A percentile compares a stretch with the other conserved stretches of the same genome.
Evolutionary conservation across 306 rosid species (phyloP).

Genomic region (Nissolia schottii): DNA sequence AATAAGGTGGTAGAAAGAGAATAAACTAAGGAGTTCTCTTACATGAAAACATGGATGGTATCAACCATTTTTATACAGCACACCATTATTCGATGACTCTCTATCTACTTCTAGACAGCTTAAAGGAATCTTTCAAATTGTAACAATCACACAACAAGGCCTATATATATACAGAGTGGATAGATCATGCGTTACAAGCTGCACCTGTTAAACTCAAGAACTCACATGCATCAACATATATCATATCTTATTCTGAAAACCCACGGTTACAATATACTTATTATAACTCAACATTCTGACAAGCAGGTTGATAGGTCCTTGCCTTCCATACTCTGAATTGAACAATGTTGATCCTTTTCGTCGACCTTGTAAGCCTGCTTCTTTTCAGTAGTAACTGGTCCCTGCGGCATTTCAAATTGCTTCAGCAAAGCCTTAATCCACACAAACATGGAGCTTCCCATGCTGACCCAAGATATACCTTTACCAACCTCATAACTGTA

Average conservation of each 20-base stretch:
- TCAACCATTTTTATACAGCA: background rate
- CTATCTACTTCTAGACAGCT: constrained; percentile 4
- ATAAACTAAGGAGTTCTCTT: background rate
- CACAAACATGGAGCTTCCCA: constrained; percentile 43
- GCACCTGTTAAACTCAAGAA: background rate
- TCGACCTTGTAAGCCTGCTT: background rate
- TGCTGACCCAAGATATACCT: constrained; percentile 39
- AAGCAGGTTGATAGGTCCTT: constrained; percentile 13
- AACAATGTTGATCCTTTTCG: constrained; percentile 7
- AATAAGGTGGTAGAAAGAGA: background rate
- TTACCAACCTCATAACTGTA: constrained; percentile 34
- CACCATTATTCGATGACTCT: constrained; percentile 9
- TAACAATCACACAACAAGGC: background rate
- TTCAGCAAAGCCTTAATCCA: constrained; percentile 36
- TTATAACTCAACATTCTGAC: constrained; percentile 19
- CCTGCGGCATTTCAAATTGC: background rate
- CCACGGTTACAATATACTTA: background rate
- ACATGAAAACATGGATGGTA: constrained; percentile 6
- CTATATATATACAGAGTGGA: constrained; percentile 9
- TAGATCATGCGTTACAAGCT: constrained; percentile 12
- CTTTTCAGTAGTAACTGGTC: constrained; percentile 14
- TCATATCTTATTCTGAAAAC: constrained; percentile 20
- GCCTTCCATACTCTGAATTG: background rate
- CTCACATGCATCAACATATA: background rate
- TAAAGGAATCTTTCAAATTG: constrained; percentile 5